These are phyloP conservation scores for Triadica sebifera DNA, from an alignment of 345 rosid species.

Conservation along the genomic window DNA sequence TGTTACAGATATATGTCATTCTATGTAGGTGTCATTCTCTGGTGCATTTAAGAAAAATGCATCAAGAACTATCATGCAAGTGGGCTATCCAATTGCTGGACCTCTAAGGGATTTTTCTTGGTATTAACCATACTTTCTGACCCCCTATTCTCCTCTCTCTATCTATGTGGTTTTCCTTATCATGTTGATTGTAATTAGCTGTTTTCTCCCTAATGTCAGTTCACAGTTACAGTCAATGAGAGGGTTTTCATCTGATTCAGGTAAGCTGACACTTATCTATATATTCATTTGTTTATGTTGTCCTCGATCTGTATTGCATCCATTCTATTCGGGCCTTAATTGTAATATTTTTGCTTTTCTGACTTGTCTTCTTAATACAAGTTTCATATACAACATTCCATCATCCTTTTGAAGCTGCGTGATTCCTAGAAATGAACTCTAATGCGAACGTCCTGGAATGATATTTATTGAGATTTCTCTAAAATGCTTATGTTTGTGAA, in stretches of 20 bases:
- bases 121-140: slow-evolving; percentile 19
- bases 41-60: slow-evolving; percentile 21
- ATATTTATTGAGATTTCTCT: neutral
- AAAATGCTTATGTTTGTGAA: neutral
- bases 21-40: slow-evolving; percentile 41
- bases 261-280: slow-evolving; percentile 29
- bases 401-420: neutral
- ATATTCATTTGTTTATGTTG: neutral
- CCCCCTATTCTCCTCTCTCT: neutral
- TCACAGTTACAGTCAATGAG: slow-evolving; percentile 46
- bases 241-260: slow-evolving; percentile 77
- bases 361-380: neutral
- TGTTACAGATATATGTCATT: neutral
- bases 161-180: slow-evolving; percentile 1
- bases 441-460: neutral
- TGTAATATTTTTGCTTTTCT: neutral
- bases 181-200: neutral
- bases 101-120: slow-evolving; percentile 32
- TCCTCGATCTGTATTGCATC: neutral
- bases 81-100: slow-evolving; percentile 37
- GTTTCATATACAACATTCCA: neutral
- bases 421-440: neutral
- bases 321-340: neutral
- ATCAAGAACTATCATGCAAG: slow-evolving; percentile 36
- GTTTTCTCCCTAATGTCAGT: slow-evolving; percentile 37